Conservation (phyloP, 2,329 filamentous ascomycete species). For the Alternaria sp. region DNA sequence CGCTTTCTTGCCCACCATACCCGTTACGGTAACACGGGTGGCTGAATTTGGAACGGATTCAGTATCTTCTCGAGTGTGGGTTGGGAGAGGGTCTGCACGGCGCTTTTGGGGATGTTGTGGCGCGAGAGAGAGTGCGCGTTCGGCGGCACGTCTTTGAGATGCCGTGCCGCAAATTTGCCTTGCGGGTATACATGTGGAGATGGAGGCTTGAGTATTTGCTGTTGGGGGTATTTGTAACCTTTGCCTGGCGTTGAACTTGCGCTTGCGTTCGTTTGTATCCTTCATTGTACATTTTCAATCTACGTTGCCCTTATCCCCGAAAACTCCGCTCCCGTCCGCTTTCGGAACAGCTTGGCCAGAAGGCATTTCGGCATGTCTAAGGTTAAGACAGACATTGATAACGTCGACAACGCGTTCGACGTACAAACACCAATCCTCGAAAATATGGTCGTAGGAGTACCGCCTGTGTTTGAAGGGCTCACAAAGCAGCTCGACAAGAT, state of each 20-base stretch:
- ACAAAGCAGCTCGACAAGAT: constrained; percentile 48
- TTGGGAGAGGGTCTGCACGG: constrained; percentile 7
- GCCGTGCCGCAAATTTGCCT: constrained; percentile 12
- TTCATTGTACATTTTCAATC: not conserved
- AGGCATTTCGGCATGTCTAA: constrained; percentile 29
- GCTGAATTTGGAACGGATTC: constrained; percentile 15
- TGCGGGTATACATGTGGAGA: constrained; percentile 1
- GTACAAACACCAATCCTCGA: constrained; percentile 47
- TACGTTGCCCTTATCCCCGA: constrained; percentile 19
- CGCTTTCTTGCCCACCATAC: constrained; percentile 10
- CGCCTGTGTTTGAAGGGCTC: constrained; percentile 49
- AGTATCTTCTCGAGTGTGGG: constrained; percentile 6
- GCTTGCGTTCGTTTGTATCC: not conserved
- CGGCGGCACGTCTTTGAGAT: constrained; percentile 5
- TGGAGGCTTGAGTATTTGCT: not conserved
- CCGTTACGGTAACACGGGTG: constrained; percentile 15
- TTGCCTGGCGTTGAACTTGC: not conserved
- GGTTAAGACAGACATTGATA: constrained; percentile 20
- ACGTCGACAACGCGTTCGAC: constrained; percentile 33
- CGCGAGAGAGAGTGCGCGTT: constrained; percentile 7
- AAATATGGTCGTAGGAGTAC: constrained; percentile 50
- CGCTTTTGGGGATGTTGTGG: constrained; percentile 12
- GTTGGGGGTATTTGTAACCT: not conserved
- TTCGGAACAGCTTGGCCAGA: constrained; percentile 17
- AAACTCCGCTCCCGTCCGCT: constrained; percentile 24